Conservation (phyloP, 371 early-diverging fungal genomes). For the Smittium mucronatum region DNA sequence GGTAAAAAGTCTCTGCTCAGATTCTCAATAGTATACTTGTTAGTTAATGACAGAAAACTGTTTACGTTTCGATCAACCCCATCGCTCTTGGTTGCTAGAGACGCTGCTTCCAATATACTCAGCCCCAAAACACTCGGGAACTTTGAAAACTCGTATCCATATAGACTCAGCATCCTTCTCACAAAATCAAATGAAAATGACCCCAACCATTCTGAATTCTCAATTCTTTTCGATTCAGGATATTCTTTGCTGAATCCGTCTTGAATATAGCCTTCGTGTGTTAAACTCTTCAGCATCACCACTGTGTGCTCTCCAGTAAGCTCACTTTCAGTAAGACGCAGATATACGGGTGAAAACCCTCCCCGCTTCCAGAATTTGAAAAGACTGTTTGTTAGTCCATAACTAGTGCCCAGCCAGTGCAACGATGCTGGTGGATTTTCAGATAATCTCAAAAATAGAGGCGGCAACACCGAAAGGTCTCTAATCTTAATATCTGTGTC, state of each 20-base stretch:
- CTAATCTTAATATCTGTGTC: conserved; percentile 68
- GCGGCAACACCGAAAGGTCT: conserved; percentile 80
- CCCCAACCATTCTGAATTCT: conserved; percentile 42
- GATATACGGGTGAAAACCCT: conserved; percentile 85
- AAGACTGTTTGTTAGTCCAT: conserved; percentile 78
- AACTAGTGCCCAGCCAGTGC: conserved; percentile 96
- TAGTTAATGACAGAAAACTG: no score
- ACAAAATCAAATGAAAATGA: conserved; percentile 82
- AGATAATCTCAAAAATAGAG: conserved; percentile 64
- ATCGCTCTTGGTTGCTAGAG: conserved; percentile 24
- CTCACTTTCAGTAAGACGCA: conserved; percentile 93
- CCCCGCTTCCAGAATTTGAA: conserved; percentile 95
- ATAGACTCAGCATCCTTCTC: conserved; percentile 67
- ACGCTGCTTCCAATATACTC: conserved; percentile 54
- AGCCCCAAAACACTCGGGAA: conserved; percentile 74
- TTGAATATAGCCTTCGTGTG: conserved; percentile 9
- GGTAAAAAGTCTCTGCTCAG: conserved; percentile 55
- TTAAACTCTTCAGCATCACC: conserved; percentile 80
- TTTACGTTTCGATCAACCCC: conserved; percentile 7
- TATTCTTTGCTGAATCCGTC: background rate
- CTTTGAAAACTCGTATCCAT: conserved; percentile 75
- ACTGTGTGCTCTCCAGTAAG: conserved; percentile 97
- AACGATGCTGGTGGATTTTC: conserved; percentile 67
- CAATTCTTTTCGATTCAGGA: background rate
- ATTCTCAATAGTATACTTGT: conserved; percentile 20